Base-by-base conservation (phyloP, 1,284 basidiomycete species). In the Puccinia coronata region DNA sequence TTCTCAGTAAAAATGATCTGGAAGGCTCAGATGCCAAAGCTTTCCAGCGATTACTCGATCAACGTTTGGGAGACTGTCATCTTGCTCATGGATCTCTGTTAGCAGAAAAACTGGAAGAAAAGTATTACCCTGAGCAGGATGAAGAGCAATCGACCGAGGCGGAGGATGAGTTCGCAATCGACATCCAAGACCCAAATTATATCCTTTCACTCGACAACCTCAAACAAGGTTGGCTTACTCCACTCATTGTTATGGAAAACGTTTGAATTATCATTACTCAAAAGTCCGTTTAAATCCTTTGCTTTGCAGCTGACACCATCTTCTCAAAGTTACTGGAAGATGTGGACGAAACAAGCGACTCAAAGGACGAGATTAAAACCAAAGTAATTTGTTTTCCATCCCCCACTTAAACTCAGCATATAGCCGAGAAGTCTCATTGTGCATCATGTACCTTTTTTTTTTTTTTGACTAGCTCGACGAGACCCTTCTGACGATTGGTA, bases 61-160 rank as follows among this genome's bases (percentile, higher is more conserved):
- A 73, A 73, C 70, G 70, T 34, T 73, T 73, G 43, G 70, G 28
- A 18, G 51, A 73, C 34, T 73, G 49, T 25, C 28, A 73, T 34
- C 70, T 73, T 39, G 28, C 70, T 34, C 70, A 73, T 39, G 70
- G 47, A 18, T 73, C 70, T 41, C 34, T 73, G 31, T 49, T 73
- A 25, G 70, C 70, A 11, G 70, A 73, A 55, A 39, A 39, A 34
- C 23, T 73, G 2, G 70, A 73, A 39, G 51, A 55, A 28, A 73
- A 73, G 51, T 73, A 73, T 34, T 73, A 55, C 34, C 47, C 43
- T 20, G 70, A 73, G 11, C 49, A 53, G 16, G 49, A 73, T 28
- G 51, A 34, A 31, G 49, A 73, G 16, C 23, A 36, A 31, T 53
- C 14, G 53, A 49, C 8, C 41, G 49, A 57, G 25, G 70, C 53